These are phyloP conservation scores for Karstenula rhodostoma DNA, from an alignment of 2,329 filamentous ascomycete species.

Conservation along the genomic window DNA sequence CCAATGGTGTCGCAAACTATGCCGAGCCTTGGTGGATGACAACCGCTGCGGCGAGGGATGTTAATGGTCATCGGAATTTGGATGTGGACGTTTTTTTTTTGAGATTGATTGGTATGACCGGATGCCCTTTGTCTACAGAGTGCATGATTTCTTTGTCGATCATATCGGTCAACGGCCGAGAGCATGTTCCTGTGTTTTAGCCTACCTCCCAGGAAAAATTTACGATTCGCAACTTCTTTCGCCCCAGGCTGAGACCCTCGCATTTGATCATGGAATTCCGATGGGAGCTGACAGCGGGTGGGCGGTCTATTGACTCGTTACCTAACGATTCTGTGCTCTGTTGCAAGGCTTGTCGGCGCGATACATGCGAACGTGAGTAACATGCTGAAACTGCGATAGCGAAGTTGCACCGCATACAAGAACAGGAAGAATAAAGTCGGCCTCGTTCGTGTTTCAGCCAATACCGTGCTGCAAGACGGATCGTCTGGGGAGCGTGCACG, in stretches of 20 bases:
- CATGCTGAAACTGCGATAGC: conserved; percentile 10
- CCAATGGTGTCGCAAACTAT: not conserved
- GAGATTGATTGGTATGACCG: not conserved
- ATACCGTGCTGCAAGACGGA: conserved; percentile 8
- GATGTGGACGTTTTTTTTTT: not conserved
- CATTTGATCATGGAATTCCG: not conserved
- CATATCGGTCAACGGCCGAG: not conserved
- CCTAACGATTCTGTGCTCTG: not conserved
- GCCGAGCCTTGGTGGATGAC: not conserved
- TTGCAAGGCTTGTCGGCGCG: not conserved
- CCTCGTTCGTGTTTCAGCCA: conserved; percentile 12
- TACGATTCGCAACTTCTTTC: not conserved
- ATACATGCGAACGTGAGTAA: conserved; percentile 9
- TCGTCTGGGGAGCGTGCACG: conserved; percentile 11
- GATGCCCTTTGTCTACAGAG: not conserved
- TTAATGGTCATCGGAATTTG: not conserved
- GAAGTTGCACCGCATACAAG: conserved; percentile 13
- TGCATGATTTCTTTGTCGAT: not conserved
- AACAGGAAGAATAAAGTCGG: not conserved
- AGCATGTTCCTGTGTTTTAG: not conserved
- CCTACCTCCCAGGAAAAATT: not conserved
- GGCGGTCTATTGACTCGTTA: not conserved
- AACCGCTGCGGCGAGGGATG: not conserved
- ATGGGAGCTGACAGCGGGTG: not conserved
- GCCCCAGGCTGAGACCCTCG: not conserved